Percentiles rank a stretch among this genome's conserved stretches.
Conservation (phyloP, 371 early-diverging fungal genomes). For the Mortierella sp. region DNA sequence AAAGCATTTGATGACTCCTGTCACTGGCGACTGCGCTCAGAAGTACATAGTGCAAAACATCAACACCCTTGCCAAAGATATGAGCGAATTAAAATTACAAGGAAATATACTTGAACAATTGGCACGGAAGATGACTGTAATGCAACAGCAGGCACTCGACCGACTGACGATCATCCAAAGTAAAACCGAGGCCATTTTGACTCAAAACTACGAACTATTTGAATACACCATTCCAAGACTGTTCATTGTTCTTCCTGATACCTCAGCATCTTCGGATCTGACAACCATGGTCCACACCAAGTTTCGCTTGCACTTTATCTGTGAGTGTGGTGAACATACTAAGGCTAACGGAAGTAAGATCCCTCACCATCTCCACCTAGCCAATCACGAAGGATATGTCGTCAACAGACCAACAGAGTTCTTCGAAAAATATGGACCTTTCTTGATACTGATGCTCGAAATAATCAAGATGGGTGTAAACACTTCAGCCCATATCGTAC, state of each 20-base stretch:
- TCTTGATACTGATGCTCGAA: constrained; percentile 21
- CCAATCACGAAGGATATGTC: constrained; percentile 28
- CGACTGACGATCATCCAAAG: no score
- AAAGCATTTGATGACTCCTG: no score
- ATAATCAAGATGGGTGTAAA: constrained; percentile 21
- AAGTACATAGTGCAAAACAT: no score
- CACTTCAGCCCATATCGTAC: constrained; percentile 14
- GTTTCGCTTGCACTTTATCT: constrained; percentile 30
- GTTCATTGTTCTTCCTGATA: constrained; percentile 22
- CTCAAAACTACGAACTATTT: constrained; percentile 17
- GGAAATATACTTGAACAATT: no score
- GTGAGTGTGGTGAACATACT: constrained; percentile 33
- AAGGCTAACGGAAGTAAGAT: not conserved
- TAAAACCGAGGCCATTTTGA: constrained; percentile 27
- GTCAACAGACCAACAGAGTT: constrained; percentile 19
- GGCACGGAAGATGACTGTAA: no score
- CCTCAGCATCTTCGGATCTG: constrained; percentile 6
- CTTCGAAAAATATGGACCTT: constrained; percentile 31
- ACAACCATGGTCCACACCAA: constrained; percentile 7
- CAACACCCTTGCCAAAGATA: no score
- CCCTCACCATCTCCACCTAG: constrained; percentile 25
- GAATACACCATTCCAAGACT: constrained; percentile 23
- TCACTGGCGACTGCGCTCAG: no score
- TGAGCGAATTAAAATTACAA: no score
- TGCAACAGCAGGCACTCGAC: no score